Evolutionary conservation across 2,329 filamentous ascomycete species (phyloP).

Genomic region (Nothophaeocryptopus gaeumannii): DNA sequence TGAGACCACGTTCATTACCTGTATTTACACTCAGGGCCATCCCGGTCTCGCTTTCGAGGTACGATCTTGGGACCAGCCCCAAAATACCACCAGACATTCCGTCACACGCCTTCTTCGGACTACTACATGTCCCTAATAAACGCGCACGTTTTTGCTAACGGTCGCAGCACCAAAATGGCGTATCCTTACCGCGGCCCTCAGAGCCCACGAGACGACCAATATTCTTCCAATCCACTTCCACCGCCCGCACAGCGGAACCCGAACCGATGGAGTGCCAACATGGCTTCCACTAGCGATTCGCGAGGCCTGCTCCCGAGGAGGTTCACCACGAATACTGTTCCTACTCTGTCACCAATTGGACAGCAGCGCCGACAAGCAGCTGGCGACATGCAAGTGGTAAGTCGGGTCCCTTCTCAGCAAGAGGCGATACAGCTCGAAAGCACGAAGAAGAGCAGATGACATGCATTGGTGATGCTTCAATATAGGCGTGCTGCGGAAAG

Average conservation of each 20-base stretch:
- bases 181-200: conserved; percentile 68
- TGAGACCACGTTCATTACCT: too few relatives aligned
- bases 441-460: background rate
- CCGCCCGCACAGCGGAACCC: conserved; percentile 41
- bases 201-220: conserved; percentile 70
- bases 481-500: too few relatives aligned
- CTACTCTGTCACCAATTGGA: conserved; percentile 62
- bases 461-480: too few relatives aligned
- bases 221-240: conserved; percentile 44
- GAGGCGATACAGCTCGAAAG: background rate
- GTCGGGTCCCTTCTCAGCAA: conserved; percentile 11
- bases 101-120: too few relatives aligned
- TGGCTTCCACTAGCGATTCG: conserved; percentile 60
- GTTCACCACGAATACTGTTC: conserved; percentile 87
- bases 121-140: too few relatives aligned
- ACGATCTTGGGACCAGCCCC: too few relatives aligned
- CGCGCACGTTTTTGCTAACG: too few relatives aligned
- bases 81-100: too few relatives aligned
- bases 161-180: conserved; percentile 50
- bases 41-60: too few relatives aligned
- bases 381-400: conserved; percentile 42
- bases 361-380: conserved; percentile 54
- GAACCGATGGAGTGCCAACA: conserved; percentile 33
- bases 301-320: conserved; percentile 79
- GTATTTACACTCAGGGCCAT: too few relatives aligned